Percentiles rank a stretch among this genome's conserved stretches.
phyloP scores from a whole-genome alignment of 2,329 filamentous ascomycete genomes.

The Trichoderma citrinoviride region DNA sequence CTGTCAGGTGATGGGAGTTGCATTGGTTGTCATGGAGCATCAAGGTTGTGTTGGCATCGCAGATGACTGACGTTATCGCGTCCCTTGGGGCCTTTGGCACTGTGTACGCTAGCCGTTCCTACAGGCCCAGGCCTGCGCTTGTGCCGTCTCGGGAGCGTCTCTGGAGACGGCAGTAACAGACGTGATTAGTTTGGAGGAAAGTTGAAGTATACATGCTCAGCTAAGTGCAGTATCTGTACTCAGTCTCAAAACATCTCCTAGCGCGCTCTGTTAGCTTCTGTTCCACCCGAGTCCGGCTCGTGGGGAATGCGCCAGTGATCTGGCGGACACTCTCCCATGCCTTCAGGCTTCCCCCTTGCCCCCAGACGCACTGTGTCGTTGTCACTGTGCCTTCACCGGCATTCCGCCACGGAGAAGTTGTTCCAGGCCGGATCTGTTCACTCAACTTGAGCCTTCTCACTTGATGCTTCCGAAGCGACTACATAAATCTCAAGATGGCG shows the following conservation, averaged over 20 bases:
- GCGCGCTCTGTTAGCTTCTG: neutral
- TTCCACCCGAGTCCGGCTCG: neutral
- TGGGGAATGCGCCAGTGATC: neutral
- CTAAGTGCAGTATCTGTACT: neutral
- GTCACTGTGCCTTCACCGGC: neutral
- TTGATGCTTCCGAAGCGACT: too few relatives aligned
- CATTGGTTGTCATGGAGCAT: constrained; percentile 11
- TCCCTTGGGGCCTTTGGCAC: neutral
- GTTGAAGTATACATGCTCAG: neutral
- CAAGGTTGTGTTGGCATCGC: constrained; percentile 14
- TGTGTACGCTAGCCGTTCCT: constrained; percentile 3
- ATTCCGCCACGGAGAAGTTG: neutral
- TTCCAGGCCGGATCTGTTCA: constrained; percentile 3
- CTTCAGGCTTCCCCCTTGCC: neutral
- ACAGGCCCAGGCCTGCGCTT: neutral
- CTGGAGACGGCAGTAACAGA: neutral
- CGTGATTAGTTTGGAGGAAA: neutral
- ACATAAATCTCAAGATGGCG: neutral
- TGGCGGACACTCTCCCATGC: constrained; percentile 2
- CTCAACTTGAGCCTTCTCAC: neutral
- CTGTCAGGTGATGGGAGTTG: constrained; percentile 21
- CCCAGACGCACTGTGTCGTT: neutral
- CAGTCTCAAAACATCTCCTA: neutral
- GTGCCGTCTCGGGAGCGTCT: neutral
- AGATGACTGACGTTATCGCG: constrained; percentile 22